A percentile compares a stretch with the other conserved stretches of the same genome.
Conservation (phyloP, 78 protist genomes). For the Salpingoeca rosetta region DNA sequence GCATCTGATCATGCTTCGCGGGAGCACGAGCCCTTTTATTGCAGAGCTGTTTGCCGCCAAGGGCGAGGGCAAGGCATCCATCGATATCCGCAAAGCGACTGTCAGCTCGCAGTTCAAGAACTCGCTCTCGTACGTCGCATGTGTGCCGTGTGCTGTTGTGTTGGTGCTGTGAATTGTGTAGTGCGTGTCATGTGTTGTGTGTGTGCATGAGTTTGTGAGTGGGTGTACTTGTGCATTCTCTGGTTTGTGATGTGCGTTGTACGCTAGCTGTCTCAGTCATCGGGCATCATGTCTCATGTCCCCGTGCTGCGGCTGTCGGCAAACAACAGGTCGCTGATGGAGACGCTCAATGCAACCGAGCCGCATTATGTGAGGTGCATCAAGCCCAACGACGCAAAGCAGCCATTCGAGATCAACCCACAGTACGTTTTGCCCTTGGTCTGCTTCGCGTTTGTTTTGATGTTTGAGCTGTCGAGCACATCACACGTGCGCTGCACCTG, state of each 20-base stretch:
- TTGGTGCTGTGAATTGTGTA: too few species aligned
- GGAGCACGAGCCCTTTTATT: neutral
- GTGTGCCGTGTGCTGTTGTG: neutral
- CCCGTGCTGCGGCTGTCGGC: neutral
- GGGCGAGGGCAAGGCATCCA: neutral
- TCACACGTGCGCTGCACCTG: too few species aligned
- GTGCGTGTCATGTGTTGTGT: too few species aligned
- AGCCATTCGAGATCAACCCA: too few species aligned
- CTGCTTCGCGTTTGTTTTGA: too few species aligned
- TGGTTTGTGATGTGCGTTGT: too few species aligned
- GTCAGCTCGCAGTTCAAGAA: conserved; percentile 21
- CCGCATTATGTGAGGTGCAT: conserved; percentile 79
- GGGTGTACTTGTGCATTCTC: too few species aligned
- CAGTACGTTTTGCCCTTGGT: too few species aligned
- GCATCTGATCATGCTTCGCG: neutral
- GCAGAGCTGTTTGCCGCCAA: neutral
- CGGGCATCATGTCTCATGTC: neutral
- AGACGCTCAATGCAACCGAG: conserved; percentile 52
- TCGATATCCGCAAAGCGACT: neutral
- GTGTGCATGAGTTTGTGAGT: too few species aligned
- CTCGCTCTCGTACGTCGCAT: conserved; percentile 1
- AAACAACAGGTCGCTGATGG: conserved; percentile 35
- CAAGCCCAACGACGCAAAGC: conserved; percentile 72
- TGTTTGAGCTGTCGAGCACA: too few species aligned
- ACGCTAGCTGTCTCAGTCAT: neutral